Percentiles rank a stretch among this genome's conserved stretches.
Conservation (phyloP, 768 basidiomycete species). For the Agrocybe pediades region DNA sequence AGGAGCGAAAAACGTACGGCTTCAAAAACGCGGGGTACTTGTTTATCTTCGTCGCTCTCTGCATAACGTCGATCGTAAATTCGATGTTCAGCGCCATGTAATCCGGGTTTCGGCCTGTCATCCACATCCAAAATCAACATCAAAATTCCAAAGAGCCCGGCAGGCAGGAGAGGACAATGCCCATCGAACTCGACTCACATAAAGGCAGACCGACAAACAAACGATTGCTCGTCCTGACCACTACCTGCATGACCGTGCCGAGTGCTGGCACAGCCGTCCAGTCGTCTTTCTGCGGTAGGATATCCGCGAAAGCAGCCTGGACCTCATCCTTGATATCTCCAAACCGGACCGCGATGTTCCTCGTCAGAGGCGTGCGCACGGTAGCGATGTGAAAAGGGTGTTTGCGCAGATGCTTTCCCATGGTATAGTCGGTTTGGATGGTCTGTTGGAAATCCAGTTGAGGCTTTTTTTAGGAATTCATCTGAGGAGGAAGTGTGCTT, state of each 20-base stretch:
- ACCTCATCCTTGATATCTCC: slow-evolving; percentile 44
- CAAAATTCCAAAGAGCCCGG: neutral
- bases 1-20: slow-evolving; percentile 13
- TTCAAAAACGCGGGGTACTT: slow-evolving; percentile 18
- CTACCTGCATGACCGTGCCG: slow-evolving; percentile 32
- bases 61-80: slow-evolving; percentile 17
- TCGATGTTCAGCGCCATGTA: slow-evolving; percentile 17
- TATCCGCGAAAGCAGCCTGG: slow-evolving; percentile 37
- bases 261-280: slow-evolving; percentile 33
- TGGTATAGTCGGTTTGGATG: slow-evolving; percentile 16
- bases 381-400: slow-evolving; percentile 14
- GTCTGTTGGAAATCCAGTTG: neutral
- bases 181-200: slow-evolving; percentile 28
- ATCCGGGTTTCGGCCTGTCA: slow-evolving; percentile 20
- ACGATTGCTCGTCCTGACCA: slow-evolving; percentile 41
- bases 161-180: neutral
- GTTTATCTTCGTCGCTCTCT: slow-evolving; percentile 11
- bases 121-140: neutral
- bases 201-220: slow-evolving; percentile 48
- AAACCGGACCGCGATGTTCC: slow-evolving; percentile 16
- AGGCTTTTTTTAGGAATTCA: neutral
- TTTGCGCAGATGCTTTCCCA: slow-evolving; percentile 9
- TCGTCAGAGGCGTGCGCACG: slow-evolving; percentile 15
- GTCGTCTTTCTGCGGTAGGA: slow-evolving; percentile 31
- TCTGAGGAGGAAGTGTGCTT: neutral